Evolutionary conservation across 805 yeast species (phyloP).

Genomic region (Wickerhamomyces mucosus): DNA sequence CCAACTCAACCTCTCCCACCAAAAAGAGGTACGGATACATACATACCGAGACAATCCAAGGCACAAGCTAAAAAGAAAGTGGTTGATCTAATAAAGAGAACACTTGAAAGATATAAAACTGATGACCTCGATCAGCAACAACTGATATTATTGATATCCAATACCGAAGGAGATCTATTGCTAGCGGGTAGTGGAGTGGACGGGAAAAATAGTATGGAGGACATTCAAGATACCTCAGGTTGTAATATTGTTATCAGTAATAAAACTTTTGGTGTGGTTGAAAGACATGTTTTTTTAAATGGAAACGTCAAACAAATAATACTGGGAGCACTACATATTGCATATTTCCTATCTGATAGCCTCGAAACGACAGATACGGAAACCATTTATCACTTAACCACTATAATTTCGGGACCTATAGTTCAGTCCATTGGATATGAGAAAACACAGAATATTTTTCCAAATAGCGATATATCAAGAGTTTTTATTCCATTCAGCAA

Average conservation of each 20-base stretch:
- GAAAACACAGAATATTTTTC: too few relatives aligned
- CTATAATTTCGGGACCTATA: too few relatives aligned
- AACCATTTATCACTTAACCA: too few relatives aligned
- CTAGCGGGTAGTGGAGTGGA: constrained; percentile 4
- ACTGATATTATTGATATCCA: constrained; percentile 5
- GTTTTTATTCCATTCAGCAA: too few relatives aligned
- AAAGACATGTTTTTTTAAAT: constrained; percentile 7
- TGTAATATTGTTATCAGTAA: constrained; percentile 3
- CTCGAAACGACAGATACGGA: too few relatives aligned
- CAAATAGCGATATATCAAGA: too few relatives aligned
- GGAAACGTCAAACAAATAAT: constrained; percentile 6
- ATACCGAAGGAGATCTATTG: constrained; percentile 8
- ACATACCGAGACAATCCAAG: constrained; percentile 5
- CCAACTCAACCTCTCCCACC: not conserved
- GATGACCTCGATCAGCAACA: constrained; percentile 1
- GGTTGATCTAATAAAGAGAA: constrained; percentile 1
- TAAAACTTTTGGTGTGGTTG: constrained; percentile 7
- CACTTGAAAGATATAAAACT: not conserved
- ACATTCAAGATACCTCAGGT: constrained; percentile 5
- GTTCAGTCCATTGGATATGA: too few relatives aligned
- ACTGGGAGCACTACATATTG: too few relatives aligned
- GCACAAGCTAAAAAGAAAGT: constrained; percentile 1
- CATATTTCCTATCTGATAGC: constrained; percentile 1
- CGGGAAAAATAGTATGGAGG: constrained; percentile 1
- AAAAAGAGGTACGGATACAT: constrained; percentile 6